phyloP scores from a whole-genome alignment of 352 stramenopile species.

The Thraustochytrium sp. region DNA sequence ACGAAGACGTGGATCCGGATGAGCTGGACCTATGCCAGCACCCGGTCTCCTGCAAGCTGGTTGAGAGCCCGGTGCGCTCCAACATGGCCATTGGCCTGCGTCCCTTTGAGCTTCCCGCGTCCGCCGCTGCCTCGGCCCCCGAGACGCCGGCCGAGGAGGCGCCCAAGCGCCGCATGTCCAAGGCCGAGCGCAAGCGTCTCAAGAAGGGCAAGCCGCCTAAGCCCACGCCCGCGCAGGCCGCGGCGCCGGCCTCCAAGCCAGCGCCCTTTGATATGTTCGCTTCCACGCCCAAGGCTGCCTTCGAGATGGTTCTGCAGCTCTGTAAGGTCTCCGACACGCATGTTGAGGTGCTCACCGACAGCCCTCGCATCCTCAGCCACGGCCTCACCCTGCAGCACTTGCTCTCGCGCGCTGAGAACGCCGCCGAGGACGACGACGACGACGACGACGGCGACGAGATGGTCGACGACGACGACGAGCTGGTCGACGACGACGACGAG shows the following conservation, averaged over 20 bases:
- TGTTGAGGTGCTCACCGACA: neutral
- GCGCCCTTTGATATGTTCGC: neutral
- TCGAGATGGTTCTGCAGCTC: neutral
- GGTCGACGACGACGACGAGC: too few relatives aligned
- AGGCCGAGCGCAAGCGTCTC: conserved; percentile 35
- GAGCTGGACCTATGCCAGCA: conserved; percentile 16
- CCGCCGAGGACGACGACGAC: too few relatives aligned
- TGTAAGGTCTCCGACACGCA: neutral
- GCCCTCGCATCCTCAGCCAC: neutral
- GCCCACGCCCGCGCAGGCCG: neutral
- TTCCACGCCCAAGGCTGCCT: neutral
- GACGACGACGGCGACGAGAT: too few relatives aligned
- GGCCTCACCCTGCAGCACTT: neutral
- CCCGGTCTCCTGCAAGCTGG: neutral
- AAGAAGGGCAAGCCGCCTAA: conserved; percentile 31
- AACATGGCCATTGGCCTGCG: neutral
- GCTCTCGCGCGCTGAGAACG: too few relatives aligned
- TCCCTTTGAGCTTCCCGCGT: neutral
- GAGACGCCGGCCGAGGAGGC: neutral
- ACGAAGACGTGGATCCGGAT: conserved; percentile 8
- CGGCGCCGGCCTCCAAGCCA: neutral
- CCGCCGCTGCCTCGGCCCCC: neutral
- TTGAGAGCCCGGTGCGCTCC: neutral
- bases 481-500: too few relatives aligned
- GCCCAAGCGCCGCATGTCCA: conserved; percentile 9